Evolutionary conservation across 257 asterid species (phyloP), one percentile per base, ranked within the genome.

Genomic region (Rhazya stricta): DNA sequence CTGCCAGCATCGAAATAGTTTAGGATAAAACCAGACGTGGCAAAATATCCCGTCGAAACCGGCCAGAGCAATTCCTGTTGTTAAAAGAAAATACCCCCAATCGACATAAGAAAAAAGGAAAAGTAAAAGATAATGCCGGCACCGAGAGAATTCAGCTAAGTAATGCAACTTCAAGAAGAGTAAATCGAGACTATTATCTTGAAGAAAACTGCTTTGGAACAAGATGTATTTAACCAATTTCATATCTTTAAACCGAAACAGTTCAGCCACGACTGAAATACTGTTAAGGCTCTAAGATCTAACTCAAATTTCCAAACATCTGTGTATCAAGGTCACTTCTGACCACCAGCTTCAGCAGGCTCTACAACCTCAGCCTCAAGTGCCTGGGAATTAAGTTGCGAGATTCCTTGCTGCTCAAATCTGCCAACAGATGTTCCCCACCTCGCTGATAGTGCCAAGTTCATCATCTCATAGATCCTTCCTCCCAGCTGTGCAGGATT

Each of bases 391-490:
- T 76, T 78, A 29, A 61, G 57, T 9, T 81, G 66, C 12, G 77
- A 45, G 73, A 51, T 60, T 21, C 75, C 79, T 61, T 84, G 97
- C 66, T 81, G 87, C 81, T 87, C 82, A 61, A 71, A 76, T 39
- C 54, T 80, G 34, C 70, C 78, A 2, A 60, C 62, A 16, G 86
- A 46, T 39, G 84, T 57, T 53, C 86, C 92, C 96, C 93, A 95
- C 80, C 84, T 91, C 54, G 94, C 90, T 42, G 86, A 76, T 25
- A 95, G 97, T 30, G 98, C 99, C 89, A 83, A 42, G 82, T 83
- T 89, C 99, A 95, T 95, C 99, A 95, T 95, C 83, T 89, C 97
- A 42, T 95, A 95, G 10, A 95, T 92, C 86, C 89, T 92, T 62
- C 97, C 98, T 68, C 99, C 99, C 2, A 95, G 91, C 77, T 88